Percentiles rank a stretch among this genome's conserved stretches.
These are phyloP conservation scores for Rhodamnia rubescens DNA, from an alignment of 345 rosid genomes.

Conservation along the genomic window DNA sequence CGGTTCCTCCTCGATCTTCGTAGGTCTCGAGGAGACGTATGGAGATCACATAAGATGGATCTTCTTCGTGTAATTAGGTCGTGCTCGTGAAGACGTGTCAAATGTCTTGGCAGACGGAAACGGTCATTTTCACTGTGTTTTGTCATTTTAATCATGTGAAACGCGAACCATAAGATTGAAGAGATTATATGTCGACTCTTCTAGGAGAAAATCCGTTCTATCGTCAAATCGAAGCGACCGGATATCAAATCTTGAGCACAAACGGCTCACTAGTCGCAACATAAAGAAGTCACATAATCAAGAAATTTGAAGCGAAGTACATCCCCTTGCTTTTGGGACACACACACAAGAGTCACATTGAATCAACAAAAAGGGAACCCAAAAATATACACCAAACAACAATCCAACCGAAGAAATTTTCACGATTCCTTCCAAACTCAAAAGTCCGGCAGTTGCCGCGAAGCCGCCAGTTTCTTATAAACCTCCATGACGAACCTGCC, in stretches of 20 bases:
- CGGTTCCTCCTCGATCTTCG: too few relatives aligned
- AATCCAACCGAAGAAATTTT: neutral
- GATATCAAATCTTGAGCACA: too few relatives aligned
- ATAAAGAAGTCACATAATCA: neutral
- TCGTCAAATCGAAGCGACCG: neutral
- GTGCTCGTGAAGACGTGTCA: neutral
- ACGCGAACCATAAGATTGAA: neutral
- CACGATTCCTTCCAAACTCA: neutral
- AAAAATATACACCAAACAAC: neutral
- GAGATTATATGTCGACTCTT: neutral
- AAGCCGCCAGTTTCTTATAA: constrained; percentile 21
- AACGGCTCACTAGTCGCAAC: neutral
- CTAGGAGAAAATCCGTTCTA: neutral
- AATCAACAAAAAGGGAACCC: neutral
- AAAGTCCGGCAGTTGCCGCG: neutral
- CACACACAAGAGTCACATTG: neutral
- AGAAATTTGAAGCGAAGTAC: neutral
- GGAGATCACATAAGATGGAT: neutral
- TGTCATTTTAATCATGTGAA: neutral
- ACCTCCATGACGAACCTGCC: constrained; percentile 14
- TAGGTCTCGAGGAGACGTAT: neutral
- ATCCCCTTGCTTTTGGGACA: neutral
- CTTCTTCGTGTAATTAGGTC: neutral
- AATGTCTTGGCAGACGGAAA: neutral
- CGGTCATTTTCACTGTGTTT: neutral